A percentile compares a stretch with the other conserved stretches of the same genome.
Evolutionary conservation across 345 rosid genomes (phyloP).

Genomic region (Eucalyptus marginata): DNA sequence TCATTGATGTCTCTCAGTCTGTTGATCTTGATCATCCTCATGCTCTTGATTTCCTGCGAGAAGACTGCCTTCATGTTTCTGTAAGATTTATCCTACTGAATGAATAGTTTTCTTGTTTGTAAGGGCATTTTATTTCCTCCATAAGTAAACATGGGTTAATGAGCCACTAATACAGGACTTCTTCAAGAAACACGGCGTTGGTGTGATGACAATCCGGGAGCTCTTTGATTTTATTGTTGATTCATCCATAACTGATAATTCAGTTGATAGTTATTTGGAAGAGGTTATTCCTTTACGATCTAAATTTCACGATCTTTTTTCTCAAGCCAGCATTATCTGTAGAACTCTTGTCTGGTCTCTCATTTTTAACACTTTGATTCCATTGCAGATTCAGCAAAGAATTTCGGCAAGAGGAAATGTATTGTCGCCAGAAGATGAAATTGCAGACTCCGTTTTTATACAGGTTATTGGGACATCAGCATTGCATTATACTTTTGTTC

Average conservation of each 20-base stretch:
- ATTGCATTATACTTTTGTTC: background rate
- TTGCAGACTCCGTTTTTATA: constrained; percentile 82
- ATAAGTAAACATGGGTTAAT: background rate
- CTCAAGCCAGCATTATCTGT: background rate
- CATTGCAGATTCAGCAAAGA: constrained; percentile 59
- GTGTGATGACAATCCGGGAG: constrained; percentile 88
- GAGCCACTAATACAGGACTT: constrained; percentile 40
- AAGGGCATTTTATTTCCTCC: background rate
- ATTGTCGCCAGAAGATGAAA: constrained; percentile 73
- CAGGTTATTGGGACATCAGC: constrained; percentile 40
- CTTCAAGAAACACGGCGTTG: constrained; percentile 87
- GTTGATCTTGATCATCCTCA: constrained; percentile 97
- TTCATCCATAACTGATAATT: constrained; percentile 68
- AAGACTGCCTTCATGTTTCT: constrained; percentile 92
- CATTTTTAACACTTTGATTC: background rate
- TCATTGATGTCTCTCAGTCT: constrained; percentile 90
- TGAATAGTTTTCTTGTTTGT: background rate
- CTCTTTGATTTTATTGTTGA: constrained; percentile 94
- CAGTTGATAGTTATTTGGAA: constrained; percentile 74
- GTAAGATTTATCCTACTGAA: constrained; percentile 29
- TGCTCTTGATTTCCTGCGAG: constrained; percentile 84
- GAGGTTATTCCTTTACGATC: constrained; percentile 30
- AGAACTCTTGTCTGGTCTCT: background rate
- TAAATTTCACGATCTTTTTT: background rate
- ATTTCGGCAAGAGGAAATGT: constrained; percentile 55